Conservation (phyloP, 148 eudicot species). For the Chenopodium quinoa region DNA sequence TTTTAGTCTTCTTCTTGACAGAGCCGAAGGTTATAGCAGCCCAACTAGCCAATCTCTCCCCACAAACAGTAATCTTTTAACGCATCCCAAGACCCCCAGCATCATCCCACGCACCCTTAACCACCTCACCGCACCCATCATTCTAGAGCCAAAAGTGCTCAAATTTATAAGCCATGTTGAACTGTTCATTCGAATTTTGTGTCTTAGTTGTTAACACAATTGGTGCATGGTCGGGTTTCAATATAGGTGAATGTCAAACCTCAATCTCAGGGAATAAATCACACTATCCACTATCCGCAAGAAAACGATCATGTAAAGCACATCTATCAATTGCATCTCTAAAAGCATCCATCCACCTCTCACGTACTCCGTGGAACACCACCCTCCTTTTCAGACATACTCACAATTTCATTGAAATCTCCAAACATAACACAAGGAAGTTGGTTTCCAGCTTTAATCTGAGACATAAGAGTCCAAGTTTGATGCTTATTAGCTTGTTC, state of each 20-base stretch:
- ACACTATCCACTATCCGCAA: neutral
- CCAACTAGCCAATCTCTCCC: neutral
- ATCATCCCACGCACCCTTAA: neutral
- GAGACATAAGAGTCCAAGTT: neutral
- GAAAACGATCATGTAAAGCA: neutral
- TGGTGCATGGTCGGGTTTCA: neutral
- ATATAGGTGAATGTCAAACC: neutral
- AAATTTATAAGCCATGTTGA: neutral
- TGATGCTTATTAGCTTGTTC: neutral
- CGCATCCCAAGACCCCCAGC: neutral
- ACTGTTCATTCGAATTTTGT: rapidly evolving
- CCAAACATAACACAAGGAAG: neutral
- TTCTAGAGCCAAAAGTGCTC: no score
- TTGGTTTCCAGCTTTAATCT: neutral
- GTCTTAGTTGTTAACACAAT: neutral
- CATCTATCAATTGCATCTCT: neutral
- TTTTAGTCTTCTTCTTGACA: neutral
- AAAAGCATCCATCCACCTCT: neutral
- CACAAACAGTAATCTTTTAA: no score
- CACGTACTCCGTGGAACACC: neutral
- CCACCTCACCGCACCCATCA: neutral
- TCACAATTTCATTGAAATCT: neutral
- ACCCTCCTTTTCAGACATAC: neutral
- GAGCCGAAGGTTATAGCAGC: neutral
- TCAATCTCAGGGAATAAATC: neutral